Base-by-base conservation (phyloP, 371 early-diverging fungal genomes). In the Syncephalastrum contaminatum region DNA sequence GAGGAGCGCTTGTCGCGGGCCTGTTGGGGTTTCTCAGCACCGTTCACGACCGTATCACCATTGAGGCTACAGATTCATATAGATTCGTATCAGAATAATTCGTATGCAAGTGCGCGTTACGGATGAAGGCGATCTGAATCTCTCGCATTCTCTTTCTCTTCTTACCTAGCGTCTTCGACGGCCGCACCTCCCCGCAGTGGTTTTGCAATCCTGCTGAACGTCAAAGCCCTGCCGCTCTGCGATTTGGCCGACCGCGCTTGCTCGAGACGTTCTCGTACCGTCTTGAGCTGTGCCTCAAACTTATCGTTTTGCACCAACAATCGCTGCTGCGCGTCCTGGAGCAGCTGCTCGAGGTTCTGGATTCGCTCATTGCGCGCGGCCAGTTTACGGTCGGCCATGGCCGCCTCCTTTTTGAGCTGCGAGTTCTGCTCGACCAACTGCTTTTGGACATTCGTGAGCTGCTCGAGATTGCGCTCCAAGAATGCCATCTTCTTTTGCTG, bases 401-500 rank as follows among this genome's bases (percentile, higher is more conserved):
- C 86, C 1, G 89, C 81, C 65, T 94, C 90, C 80, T 94, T 95
- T 83, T 97, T 97, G 48, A 97, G 75, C 8, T 86, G 85, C 13
- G 91, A 73, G 82, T 98, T 98, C 68, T 95, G 94, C 64, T 92
- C 93, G 15, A 97, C 94, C 45, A 97, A 84, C 64, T 90, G 92
- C 78, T 91, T 92, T 68, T 97, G 97, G 43, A 96, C 94, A 54
- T 80, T 76, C n/a, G 92, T 94, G 48, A 98, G 83, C 71, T 97
- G 96, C 62, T 97, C 95, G 41, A 98, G 77, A 64, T 95, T 94
- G 59, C 93, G 86, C 67, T 98, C 97, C 56, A 98, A 75, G 75
- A 95, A 88, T n/a, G 90, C 86, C 91, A 96, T 91, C 79, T 96
- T 95, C 80, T 93, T 86, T 69, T 88, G 93, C 62, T 94, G 91